Evolutionary conservation across 169 alveolate species (phyloP).

Genomic region (Blepharisma undulans): DNA sequence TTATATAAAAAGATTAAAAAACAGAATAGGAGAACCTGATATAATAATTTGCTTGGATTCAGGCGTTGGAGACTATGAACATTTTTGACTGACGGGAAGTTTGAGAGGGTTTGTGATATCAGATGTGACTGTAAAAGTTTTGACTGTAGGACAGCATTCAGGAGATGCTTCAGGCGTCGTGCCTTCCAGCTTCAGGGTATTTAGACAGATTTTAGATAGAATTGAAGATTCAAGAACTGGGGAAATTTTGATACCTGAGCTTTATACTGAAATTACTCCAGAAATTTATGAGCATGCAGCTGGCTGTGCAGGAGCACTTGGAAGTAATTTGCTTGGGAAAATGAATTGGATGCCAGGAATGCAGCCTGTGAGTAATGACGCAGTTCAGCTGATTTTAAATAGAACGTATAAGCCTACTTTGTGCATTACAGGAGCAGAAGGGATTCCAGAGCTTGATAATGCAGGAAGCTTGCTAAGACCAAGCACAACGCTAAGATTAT

Average conservation of each 20-base stretch:
- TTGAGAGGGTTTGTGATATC: constrained; percentile 71
- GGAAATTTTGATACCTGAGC: constrained; percentile 47
- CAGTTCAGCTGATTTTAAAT: constrained; percentile 26
- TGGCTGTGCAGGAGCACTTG: constrained; percentile 57
- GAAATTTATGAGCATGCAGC: constrained; percentile 65
- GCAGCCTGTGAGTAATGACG: constrained; percentile 54
- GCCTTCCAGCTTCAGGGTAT: constrained; percentile 80
- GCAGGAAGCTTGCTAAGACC: constrained; percentile 87
- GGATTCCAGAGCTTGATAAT: constrained; percentile 65
- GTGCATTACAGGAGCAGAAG: constrained; percentile 74
- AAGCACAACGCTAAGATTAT: constrained; percentile 60
- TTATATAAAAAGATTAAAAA: constrained; percentile 60
- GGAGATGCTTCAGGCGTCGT: constrained; percentile 84
- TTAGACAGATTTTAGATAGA: constrained; percentile 71
- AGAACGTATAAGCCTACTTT: constrained; percentile 72
- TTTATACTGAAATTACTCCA: constrained; percentile 67
- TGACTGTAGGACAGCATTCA: constrained; percentile 75
- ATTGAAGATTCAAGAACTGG: constrained; percentile 81
- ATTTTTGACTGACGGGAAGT: constrained; percentile 79
- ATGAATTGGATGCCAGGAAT: constrained; percentile 54
- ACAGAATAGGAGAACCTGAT: constrained; percentile 71
- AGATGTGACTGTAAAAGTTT: constrained; percentile 68
- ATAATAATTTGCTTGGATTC: constrained; percentile 80
- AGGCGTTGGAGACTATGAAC: constrained; percentile 72
- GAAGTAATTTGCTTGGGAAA: constrained; percentile 44